Evolutionary conservation across 306 rosid species (phyloP).

Genomic region (Castanea mollissima): DNA sequence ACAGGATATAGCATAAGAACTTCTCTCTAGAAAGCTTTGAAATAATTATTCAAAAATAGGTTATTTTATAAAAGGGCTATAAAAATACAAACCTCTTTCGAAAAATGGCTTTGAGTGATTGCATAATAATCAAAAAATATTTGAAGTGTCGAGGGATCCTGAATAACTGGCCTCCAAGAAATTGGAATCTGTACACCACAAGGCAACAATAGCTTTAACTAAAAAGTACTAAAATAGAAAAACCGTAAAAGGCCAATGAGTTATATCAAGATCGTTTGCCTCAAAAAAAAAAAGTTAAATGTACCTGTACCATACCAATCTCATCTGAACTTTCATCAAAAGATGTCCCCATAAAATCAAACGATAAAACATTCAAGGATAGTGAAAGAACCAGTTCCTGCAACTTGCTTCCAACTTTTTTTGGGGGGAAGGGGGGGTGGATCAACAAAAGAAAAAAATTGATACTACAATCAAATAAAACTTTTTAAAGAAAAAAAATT

Average conservation of each 20-base stretch:
- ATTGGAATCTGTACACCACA: constrained; percentile 32
- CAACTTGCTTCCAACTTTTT: constrained; percentile 48
- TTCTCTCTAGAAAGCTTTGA: not conserved
- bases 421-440: not conserved
- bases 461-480: no score
- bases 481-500: no score
- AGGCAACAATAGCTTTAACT: constrained; percentile 7
- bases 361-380: constrained; percentile 37
- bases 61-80: not conserved
- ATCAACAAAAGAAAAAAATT: no score
- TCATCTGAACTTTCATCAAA: constrained; percentile 56
- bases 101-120: constrained; percentile 35
- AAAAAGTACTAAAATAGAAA: constrained; percentile 18
- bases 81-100: constrained; percentile 43
- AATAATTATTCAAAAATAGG: not conserved
- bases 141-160: constrained; percentile 45
- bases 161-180: constrained; percentile 39
- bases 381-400: constrained; percentile 42
- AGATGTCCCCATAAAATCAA: constrained; percentile 53
- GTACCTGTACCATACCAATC: constrained; percentile 51
- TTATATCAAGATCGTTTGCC: not conserved
- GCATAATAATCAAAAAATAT: constrained; percentile 50
- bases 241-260: constrained; percentile 1
- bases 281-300: constrained; percentile 8
- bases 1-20: no score